Evolutionary conservation across 2,329 filamentous ascomycete species (phyloP), one percentile per base, ranked within the genome.

Genomic region (Thielaviopsis punctulata): DNA sequence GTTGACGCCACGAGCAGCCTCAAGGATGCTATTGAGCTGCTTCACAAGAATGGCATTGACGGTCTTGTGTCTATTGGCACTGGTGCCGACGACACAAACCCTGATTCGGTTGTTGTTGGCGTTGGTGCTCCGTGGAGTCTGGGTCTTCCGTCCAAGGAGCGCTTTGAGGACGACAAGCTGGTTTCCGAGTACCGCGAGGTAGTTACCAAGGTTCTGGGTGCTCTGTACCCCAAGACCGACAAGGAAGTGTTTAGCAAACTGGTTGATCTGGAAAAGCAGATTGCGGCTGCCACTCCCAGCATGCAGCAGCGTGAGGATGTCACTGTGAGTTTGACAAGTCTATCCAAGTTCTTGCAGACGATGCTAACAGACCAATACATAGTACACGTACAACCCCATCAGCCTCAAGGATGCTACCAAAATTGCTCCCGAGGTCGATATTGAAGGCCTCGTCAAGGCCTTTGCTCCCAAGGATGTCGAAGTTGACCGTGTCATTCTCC

Each of bases 381-480:
- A 70, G 66, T 76, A 82, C 66, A 77, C 75, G 57, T 84, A 84
- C 63, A 84, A 83, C 59, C 79, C 79, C 1, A 73, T 74, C 62
- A 71, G 70, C 8, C 62, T 82, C 18, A 64, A 72, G 10, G 73
- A 82, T 51, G 73, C 73, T 5, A 67, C 72, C 30, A 66, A 67
- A 2, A 65, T 83, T 21, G 64, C 75, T 0, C 79, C 80, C 1
- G 69, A 77, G 51, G 64, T 84, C 9, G 69, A 71, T 12, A 62
- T 84, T 1, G 64, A 71, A 18, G 63, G 67, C 4, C 64, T 82
- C 1, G 66, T 84, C 39, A 59, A 67, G 7, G 64, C 70, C 48
- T 73, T 73, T 58, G 68, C 68, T 13, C 53, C 53, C 27, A 45
- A 55, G 45, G 53, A 39, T 21, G 49, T 46, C 22, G 36, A 43